phyloP scores from a whole-genome alignment of 352 stramenopile species.

The Aphanomyces invadans region DNA sequence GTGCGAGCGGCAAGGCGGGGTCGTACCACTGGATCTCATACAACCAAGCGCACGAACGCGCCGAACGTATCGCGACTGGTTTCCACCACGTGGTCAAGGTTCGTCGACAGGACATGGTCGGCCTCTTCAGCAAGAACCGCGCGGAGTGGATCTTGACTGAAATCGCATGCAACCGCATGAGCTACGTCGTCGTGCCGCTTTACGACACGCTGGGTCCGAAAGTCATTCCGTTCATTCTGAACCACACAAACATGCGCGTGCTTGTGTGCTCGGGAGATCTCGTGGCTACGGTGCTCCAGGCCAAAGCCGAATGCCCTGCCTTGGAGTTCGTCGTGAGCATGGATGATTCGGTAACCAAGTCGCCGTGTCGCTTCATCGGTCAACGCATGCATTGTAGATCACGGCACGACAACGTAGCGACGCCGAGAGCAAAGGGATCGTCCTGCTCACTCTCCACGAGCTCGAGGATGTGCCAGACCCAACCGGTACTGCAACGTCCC shows the following conservation, averaged over 20 bases:
- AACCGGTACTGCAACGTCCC: not conserved
- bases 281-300: slow-evolving; percentile 22
- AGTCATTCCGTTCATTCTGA: slow-evolving; percentile 25
- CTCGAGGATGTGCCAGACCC: not conserved
- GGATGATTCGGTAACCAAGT: not conserved
- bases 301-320: slow-evolving; percentile 5
- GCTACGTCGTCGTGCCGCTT: slow-evolving; percentile 38
- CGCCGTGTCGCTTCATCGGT: not conserved
- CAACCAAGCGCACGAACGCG: slow-evolving; percentile 27
- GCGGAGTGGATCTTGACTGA: slow-evolving; percentile 89
- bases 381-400: slow-evolving; percentile 6
- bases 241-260: slow-evolving; percentile 26
- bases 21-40: slow-evolving; percentile 56
- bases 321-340: slow-evolving; percentile 2
- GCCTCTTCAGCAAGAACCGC: slow-evolving; percentile 86
- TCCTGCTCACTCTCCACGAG: not conserved
- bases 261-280: slow-evolving; percentile 25
- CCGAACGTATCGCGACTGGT: slow-evolving; percentile 11
- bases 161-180: slow-evolving; percentile 57
- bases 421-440: not conserved
- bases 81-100: slow-evolving; percentile 23
- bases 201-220: slow-evolving; percentile 31
- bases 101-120: slow-evolving; percentile 44
- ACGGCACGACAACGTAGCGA: slow-evolving; percentile 1
- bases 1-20: slow-evolving; percentile 34